Percentiles rank a stretch among this genome's conserved stretches.
These are phyloP conservation scores for Musa troglodytarum DNA, from an alignment of 176 grass and related monocot genomes.

Conservation along the genomic window DNA sequence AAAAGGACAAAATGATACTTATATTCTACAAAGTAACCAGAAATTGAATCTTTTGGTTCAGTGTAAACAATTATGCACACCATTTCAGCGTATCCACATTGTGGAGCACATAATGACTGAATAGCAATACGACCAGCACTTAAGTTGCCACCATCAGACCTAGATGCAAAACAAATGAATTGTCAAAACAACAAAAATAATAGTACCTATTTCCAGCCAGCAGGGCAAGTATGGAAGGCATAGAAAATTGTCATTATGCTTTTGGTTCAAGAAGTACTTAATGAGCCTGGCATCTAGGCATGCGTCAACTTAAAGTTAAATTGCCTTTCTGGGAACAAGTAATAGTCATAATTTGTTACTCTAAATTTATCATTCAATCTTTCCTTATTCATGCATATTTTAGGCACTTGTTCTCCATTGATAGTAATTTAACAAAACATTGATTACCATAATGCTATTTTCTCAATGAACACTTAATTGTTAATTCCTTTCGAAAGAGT, in stretches of 20 bases:
- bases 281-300: background rate
- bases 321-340: no score
- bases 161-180: constrained; percentile 18
- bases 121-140: constrained; percentile 71
- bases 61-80: constrained; percentile 10
- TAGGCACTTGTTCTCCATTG: background rate
- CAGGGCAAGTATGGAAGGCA: background rate
- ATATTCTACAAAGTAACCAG: constrained; percentile 1
- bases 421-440: background rate
- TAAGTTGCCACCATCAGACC: constrained; percentile 49
- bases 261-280: background rate
- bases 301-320: background rate
- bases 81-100: constrained; percentile 78
- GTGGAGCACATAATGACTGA: constrained; percentile 79
- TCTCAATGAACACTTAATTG: no score
- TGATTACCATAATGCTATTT: background rate
- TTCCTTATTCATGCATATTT: background rate
- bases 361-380: background rate
- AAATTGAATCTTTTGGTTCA: constrained; percentile 1
- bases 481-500: no score
- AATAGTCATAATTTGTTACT: background rate
- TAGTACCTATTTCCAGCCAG: background rate
- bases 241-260: background rate
- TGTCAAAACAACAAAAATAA: background rate
- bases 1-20: constrained; percentile 3